Conservation (phyloP, 148 eudicot genomes). For the Persicaria tinctoria region DNA sequence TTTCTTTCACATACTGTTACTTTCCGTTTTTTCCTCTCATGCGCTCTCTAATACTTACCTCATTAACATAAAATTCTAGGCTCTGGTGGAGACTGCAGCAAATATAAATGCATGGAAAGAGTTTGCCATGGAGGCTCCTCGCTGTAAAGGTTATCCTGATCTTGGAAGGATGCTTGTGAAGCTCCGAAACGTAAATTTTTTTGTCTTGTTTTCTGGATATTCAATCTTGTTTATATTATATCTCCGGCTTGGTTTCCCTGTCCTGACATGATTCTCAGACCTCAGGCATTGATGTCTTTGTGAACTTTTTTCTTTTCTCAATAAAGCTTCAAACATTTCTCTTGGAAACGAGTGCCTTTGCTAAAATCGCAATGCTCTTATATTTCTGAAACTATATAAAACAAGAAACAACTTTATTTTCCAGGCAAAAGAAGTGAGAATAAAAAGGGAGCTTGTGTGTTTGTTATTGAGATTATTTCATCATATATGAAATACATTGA, state of each 20-base stretch:
- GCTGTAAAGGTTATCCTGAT: constrained; percentile 73
- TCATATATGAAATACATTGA: background rate
- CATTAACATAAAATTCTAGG: constrained; percentile 29
- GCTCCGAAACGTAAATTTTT: constrained; percentile 60
- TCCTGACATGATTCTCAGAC: background rate
- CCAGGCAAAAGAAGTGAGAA: no score
- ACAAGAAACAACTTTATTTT: no score
- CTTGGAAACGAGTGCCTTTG: no score
- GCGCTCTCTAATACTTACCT: no score
- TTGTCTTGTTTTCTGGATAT: background rate
- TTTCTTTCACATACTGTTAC: constrained; percentile 11
- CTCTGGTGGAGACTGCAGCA: constrained; percentile 70
- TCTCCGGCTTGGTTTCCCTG: background rate
- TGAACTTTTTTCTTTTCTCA: background rate
- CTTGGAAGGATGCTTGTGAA: constrained; percentile 86
- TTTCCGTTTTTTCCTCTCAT: background rate
- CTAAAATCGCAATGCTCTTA: no score
- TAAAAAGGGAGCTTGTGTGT: no score
- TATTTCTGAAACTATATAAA: no score
- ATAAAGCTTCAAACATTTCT: background rate
- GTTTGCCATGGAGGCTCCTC: constrained; percentile 76
- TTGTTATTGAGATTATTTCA: no score
- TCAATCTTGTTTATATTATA: background rate
- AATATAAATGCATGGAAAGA: constrained; percentile 65
- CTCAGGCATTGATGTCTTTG: background rate